Conservation (phyloP, 139 green algal species). For the Chlorella ohadii region DNA sequence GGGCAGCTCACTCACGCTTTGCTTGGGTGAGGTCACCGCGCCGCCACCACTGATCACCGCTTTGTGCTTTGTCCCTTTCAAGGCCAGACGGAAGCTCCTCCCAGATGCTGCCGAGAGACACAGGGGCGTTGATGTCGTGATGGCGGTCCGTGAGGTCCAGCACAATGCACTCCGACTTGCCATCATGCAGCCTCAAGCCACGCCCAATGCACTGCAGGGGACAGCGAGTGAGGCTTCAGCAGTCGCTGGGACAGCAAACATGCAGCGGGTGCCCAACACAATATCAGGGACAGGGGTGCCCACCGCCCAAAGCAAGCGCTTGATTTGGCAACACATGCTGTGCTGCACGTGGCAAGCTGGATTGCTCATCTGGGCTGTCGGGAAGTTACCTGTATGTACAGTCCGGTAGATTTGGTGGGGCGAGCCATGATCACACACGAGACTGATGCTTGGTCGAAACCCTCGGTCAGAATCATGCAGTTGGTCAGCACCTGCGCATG, state of each 20-base stretch:
- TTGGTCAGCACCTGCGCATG: conserved; percentile 18
- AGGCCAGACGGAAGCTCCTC: too few species aligned
- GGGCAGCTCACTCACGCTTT: too few species aligned
- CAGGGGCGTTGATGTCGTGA: neutral
- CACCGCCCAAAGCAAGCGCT: too few species aligned
- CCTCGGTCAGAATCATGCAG: conserved; percentile 31
- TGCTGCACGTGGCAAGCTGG: too few species aligned
- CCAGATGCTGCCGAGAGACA: neutral
- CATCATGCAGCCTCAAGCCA: conserved; percentile 16
- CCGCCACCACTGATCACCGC: too few species aligned
- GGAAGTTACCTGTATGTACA: conserved; percentile 44
- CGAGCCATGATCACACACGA: conserved; percentile 34
- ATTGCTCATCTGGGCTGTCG: neutral
- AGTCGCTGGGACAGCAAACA: too few species aligned
- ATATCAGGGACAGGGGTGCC: neutral
- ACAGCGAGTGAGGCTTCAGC: too few species aligned
- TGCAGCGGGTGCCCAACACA: too few species aligned
- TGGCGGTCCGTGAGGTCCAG: conserved; percentile 17
- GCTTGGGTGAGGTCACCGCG: too few species aligned
- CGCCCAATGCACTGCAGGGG: conserved; percentile 47
- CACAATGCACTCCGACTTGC: conserved; percentile 39
- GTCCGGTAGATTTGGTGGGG: conserved; percentile 21
- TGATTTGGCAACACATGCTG: too few species aligned
- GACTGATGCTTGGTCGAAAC: conserved; percentile 35
- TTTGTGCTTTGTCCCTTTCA: too few species aligned